Evolutionary conservation across 2,329 filamentous ascomycete genomes (phyloP), one percentile per base, ranked within the genome.

Genomic region (Endoconidiophora polonica): DNA sequence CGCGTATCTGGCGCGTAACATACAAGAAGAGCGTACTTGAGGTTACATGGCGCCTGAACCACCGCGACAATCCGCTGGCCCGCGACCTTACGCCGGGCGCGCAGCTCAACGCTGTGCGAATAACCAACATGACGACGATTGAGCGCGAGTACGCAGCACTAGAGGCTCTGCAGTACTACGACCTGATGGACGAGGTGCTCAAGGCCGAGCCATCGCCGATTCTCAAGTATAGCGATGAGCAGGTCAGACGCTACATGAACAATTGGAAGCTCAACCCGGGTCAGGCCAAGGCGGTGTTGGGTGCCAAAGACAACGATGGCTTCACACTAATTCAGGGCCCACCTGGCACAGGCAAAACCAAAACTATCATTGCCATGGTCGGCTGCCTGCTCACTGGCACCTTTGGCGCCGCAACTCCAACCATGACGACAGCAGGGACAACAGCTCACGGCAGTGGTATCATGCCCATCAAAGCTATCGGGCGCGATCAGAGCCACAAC

Each of bases 271-370:
- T 98, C 51, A 98, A 98, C 61, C 71, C 72, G 40, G 91, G 87
- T 4, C 91, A 98, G 61, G 86, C 90, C 3, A 84, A 85, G 63
- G 91, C 91, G 5, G 86, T 98, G 54, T 77, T 91, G 55, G 93
- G 90, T 48, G 90, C 88, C 10, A 76, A 88, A 52, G 88, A 94
- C 59, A 98, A 98, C 57, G 91, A 96, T 64, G 93, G 86, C 0
- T 98, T 98, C 60, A 96, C 91, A 2, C 70, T 98, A 54, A 87
- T 98, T 57, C 91, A 98, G 66, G 91, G 83, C 50, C 91, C 91
- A 46, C 91, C 91, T 1, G 91, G 91, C 63, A 95, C 91, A 3
- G 91, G 90, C 60, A 98, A 98, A 68, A 98, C 91, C 0, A 98
- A 98, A 63, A 98, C 91, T 0, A 98, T 98, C 54, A 77, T 94